These are phyloP conservation scores for Lipomyces oligophaga DNA, from an alignment of 805 yeast species.

Conservation along the genomic window DNA sequence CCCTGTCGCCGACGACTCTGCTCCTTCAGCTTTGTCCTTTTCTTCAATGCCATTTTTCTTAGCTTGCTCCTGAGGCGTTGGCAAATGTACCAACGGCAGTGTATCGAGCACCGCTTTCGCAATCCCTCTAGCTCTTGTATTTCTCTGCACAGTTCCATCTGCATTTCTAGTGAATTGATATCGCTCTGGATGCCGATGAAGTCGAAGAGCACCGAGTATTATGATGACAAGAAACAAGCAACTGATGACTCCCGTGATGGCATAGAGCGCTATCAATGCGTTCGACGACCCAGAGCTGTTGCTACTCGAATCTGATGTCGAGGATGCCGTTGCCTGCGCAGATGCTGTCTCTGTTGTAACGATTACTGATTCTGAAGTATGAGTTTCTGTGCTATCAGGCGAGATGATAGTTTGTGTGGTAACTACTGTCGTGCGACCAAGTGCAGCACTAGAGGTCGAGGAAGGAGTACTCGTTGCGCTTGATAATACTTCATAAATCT, in stretches of 20 bases:
- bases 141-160: slow-evolving; percentile 25
- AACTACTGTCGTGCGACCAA: slow-evolving; percentile 6
- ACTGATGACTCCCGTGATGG: slow-evolving; percentile 35
- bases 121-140: slow-evolving; percentile 36
- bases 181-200: slow-evolving; percentile 39
- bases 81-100: slow-evolving; percentile 36
- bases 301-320: neutral
- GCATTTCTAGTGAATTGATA: slow-evolving; percentile 27
- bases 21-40: neutral
- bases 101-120: slow-evolving; percentile 40
- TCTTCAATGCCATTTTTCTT: neutral
- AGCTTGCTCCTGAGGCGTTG: slow-evolving; percentile 4
- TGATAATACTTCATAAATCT: slow-evolving; percentile 5
- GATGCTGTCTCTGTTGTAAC: neutral
- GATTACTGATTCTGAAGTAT: neutral
- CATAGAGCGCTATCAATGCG: slow-evolving; percentile 36
- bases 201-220: slow-evolving; percentile 37
- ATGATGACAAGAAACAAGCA: slow-evolving; percentile 34
- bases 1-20: neutral
- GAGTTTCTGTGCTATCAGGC: neutral
- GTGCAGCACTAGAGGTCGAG: neutral
- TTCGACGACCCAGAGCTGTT: slow-evolving; percentile 26
- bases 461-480: slow-evolving; percentile 3
- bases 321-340: neutral
- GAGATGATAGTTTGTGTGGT: slow-evolving; percentile 8